These are phyloP conservation scores for Neopestalotiopsis rosae DNA, from an alignment of 2,329 filamentous ascomycete species.

Conservation along the genomic window DNA sequence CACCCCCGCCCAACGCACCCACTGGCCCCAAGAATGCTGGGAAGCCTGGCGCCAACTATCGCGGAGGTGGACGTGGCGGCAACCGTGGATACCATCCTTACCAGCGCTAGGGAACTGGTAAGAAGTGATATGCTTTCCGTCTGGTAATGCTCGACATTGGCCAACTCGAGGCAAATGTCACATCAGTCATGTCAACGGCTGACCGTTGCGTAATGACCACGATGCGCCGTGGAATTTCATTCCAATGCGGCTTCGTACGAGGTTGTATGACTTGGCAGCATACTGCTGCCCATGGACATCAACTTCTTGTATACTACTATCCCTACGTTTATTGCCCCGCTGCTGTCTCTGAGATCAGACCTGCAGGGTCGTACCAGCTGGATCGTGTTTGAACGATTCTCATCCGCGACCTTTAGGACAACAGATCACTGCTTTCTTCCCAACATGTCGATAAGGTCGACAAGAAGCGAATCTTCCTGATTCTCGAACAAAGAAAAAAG, in stretches of 20 bases:
- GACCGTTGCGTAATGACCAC: not conserved
- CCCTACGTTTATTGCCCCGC: not conserved
- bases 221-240: not conserved
- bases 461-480: not conserved
- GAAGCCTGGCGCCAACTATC: constrained; percentile 89
- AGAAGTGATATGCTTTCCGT: not conserved
- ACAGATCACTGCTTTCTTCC: not conserved
- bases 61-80: constrained; percentile 82
- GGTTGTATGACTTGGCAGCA: not conserved
- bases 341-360: not conserved
- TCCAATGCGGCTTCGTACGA: not conserved
- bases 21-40: constrained; percentile 97
- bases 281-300: not conserved
- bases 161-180: not conserved
- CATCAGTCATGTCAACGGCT: not conserved
- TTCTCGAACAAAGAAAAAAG: not conserved
- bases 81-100: constrained; percentile 84
- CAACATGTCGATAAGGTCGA: not conserved
- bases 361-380: not conserved
- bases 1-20: constrained; percentile 80
- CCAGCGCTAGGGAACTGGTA: constrained; percentile 23
- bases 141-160: not conserved
- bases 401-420: not conserved
- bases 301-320: not conserved
- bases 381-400: not conserved